Base-by-base conservation (phyloP, 148 eudicot species). In the Spergularia marina region DNA sequence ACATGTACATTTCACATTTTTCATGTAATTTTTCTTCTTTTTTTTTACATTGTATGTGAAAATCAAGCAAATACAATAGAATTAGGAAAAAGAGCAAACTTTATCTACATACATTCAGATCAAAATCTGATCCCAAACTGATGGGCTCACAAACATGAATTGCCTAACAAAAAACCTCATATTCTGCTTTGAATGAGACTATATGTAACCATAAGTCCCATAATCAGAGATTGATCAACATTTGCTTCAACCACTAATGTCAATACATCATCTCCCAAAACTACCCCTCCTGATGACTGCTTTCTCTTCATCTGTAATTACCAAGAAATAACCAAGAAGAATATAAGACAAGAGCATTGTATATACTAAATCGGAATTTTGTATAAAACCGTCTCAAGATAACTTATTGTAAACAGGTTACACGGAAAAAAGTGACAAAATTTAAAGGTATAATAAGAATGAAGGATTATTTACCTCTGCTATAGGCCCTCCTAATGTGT, bases 231-330 rank as follows among this genome's bases (percentile, higher is more conserved):
- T 1, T 59, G 86, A 68, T 86, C 85, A 30, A 79, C 71, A 77
- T 81, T 70, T 2, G 86, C 78, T 52, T 79, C 62, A 41, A 86
- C 71, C 59, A 67, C 77, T 79, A 86, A 23, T 61, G 86, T 86
- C 25, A 76, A 55, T 7, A 86, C 89, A 54, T 86, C 86, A 41
- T 79, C 74, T 81, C 89, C 89, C 57, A 86, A 40, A 60, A 76
- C 77, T 66, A 83, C 78, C n/a, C 89, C 89, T 69, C 72, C 66
- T 39, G 7, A 40, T n/a, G 86, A 76, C 34, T 74, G 79, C 23
- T 86, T 86, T 58, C 83, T 74, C 67, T 78, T 86, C 60, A 81
- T 65, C 87, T 84, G 85, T 71, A 30, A 47, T 53, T 53, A 20
- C 10, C 0, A 62, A 18, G 2, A 60, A 21, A 20, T 10, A 63